These are phyloP conservation scores for Schizopora paradoxa DNA, from an alignment of 1,284 basidiomycete species.

Conservation along the genomic window DNA sequence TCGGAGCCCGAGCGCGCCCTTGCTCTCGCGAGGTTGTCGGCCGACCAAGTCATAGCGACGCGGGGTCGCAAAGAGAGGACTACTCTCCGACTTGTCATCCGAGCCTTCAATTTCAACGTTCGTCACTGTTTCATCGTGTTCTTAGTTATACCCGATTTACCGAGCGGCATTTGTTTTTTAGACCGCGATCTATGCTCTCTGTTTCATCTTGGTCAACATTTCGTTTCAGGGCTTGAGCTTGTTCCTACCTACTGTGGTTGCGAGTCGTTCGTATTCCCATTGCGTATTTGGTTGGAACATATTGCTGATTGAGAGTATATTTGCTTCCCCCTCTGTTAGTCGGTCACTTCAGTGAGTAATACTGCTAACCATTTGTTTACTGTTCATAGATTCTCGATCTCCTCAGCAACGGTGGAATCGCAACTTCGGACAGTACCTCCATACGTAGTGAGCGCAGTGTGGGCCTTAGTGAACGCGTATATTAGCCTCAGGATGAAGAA, in stretches of 20 bases:
- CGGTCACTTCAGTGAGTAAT: conserved; percentile 16
- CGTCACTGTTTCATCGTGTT: conserved; percentile 4
- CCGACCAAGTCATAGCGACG: conserved; percentile 31
- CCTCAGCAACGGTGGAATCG: conserved; percentile 34
- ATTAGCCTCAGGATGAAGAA: conserved; percentile 30
- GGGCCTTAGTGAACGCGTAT: conserved; percentile 30
- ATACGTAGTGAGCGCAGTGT: conserved; percentile 32
- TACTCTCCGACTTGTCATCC: conserved; percentile 27
- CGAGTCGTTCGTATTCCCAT: conserved; percentile 31
- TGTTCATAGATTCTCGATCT: background rate
- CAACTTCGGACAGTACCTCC: conserved; percentile 39
- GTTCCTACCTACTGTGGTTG: conserved; percentile 39
- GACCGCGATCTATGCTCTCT: conserved; percentile 15
- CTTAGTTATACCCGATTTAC: background rate
- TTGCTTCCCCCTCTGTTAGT: too few species aligned
- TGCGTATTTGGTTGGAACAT: too few species aligned
- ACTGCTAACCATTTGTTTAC: background rate
- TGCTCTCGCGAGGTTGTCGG: conserved; percentile 34
- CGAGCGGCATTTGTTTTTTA: conserved; percentile 24
- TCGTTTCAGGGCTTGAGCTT: conserved; percentile 37
- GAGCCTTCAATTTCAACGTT: conserved; percentile 37
- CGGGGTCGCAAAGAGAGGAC: conserved; percentile 32
- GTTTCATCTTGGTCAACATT: conserved; percentile 19
- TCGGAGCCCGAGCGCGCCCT: conserved; percentile 32
- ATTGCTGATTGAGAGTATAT: too few species aligned